Evolutionary conservation across 2,329 filamentous ascomycete species (phyloP), one percentile per base, ranked within the genome.

Genomic region (Dryadomyces quercivorus): DNA sequence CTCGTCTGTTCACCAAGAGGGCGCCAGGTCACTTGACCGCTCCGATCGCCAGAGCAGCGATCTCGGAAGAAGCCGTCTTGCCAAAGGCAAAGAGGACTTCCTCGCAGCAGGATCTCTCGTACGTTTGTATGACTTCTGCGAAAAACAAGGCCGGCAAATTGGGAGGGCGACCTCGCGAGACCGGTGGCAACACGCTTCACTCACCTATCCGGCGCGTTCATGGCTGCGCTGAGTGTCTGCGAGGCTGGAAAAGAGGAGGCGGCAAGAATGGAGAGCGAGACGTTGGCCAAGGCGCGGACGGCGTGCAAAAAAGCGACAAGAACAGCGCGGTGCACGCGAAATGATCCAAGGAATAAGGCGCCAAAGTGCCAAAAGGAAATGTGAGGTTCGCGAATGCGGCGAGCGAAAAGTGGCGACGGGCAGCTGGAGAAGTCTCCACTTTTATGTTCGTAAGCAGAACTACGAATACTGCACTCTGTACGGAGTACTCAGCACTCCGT

Each of bases 191-290:
- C 26, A 31, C 26, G 21, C 16, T 21, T 52, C 43, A 68, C 75
- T 66, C 60, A 79, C 76, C 76, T 70, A 63, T 80, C 76, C 18
- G 76, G 76, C 13, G 76, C 76, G 69, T 80, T 80, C 76, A 80
- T 79, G 31, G 61, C 73, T 51, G 15, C 40, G 22, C 2, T n/a
- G 16, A 4, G 2, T 13, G 21, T 22, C 18, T 46, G 44, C 5
- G 44, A 16, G n/a, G n/a, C 9, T 2, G 6, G 42, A 9, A 16
- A 20, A 44, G 2, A 48, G 22, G 21, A 31, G 12, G 36, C 4
- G 12, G 36, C 15, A 8, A 31, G 8, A 31, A 31, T 31, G 8
- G 26, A 31, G 26, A 31, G 26, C 26, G 8, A 31, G 26, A 31
- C 4, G 26, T 5, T 31, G 26, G 26, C 4, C 4, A 31, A 5